Evolutionary conservation across 768 basidiomycete genomes (phyloP).

Genomic region (Kwoniella botswanensis): DNA sequence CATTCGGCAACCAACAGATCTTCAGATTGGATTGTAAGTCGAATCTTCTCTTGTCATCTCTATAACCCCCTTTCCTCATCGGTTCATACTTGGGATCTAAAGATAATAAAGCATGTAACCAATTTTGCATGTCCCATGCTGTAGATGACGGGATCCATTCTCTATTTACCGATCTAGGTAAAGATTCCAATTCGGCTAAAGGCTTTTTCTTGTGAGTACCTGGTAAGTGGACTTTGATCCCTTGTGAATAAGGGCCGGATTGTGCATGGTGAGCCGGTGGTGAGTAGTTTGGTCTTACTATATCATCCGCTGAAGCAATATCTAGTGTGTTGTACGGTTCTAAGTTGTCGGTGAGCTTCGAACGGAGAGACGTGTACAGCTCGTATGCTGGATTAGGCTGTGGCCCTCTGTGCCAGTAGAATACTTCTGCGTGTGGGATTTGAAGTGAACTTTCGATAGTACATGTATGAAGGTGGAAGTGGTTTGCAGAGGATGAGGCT

Average conservation of each 20-base stretch:
- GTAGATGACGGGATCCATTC: slow-evolving; percentile 36
- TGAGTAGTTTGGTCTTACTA: slow-evolving; percentile 1
- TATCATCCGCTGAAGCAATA: background rate
- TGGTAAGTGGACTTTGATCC: slow-evolving; percentile 6
- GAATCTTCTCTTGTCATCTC: slow-evolving; percentile 32
- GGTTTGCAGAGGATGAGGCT: background rate
- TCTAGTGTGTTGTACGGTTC: slow-evolving; percentile 24
- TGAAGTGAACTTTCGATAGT: slow-evolving; percentile 35
- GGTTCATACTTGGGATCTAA: slow-evolving; percentile 30
- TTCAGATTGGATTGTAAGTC: slow-evolving; percentile 29
- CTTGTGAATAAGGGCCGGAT: background rate
- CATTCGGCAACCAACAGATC: slow-evolving; percentile 39
- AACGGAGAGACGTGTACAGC: slow-evolving; percentile 7
- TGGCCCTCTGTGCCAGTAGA: background rate
- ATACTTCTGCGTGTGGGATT: slow-evolving; percentile 21
- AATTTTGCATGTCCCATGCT: slow-evolving; percentile 41
- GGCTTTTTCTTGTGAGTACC: slow-evolving; percentile 5
- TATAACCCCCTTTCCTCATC: slow-evolving; percentile 25
- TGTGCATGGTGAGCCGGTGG: background rate
- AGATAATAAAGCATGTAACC: slow-evolving; percentile 39
- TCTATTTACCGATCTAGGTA: slow-evolving; percentile 1
- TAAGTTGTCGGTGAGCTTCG: slow-evolving; percentile 9
- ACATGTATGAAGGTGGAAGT: slow-evolving; percentile 44
- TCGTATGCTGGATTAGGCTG: slow-evolving; percentile 31
- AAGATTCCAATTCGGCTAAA: background rate